A percentile compares a stretch with the other conserved stretches of the same genome.
Conservation (phyloP, 164 flowering plant species). For the Paratinospora sagittata region DNA sequence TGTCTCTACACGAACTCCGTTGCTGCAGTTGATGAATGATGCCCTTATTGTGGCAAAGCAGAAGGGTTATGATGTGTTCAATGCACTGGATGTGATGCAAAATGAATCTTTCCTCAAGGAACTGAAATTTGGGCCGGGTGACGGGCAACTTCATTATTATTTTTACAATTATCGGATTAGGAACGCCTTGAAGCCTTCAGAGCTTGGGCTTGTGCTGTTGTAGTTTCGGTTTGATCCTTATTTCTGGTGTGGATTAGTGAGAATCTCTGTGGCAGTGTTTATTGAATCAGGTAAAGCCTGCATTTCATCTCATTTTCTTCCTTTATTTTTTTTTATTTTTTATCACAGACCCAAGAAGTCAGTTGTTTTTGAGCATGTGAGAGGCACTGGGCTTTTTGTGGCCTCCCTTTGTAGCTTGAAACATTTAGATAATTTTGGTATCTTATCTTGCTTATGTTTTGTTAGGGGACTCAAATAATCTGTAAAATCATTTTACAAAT, state of each 20-base stretch:
- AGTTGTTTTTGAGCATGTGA: not conserved
- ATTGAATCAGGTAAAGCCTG: not conserved
- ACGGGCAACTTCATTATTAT: slow-evolving; percentile 53
- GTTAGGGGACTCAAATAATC: not conserved
- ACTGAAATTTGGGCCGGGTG: slow-evolving; percentile 53
- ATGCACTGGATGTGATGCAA: slow-evolving; percentile 50
- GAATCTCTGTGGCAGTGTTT: not conserved
- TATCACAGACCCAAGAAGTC: not conserved
- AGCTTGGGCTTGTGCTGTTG: slow-evolving; percentile 51
- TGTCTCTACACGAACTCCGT: slow-evolving; percentile 40
- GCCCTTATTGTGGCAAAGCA: slow-evolving; percentile 45
- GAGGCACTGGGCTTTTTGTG: not conserved
- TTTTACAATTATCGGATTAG: slow-evolving; percentile 45
- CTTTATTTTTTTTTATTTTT: too few relatives aligned
- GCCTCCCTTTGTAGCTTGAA: not conserved
- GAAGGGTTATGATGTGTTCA: slow-evolving; percentile 48
- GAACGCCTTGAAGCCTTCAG: slow-evolving; percentile 37
- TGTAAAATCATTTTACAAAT: not conserved
- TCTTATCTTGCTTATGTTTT: not conserved
- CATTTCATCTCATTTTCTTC: not conserved
- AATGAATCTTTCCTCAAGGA: slow-evolving; percentile 47
- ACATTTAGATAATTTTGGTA: not conserved
- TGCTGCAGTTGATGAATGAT: slow-evolving; percentile 56
- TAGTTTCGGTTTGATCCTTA: slow-evolving; percentile 16
- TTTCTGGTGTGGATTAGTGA: not conserved